Base-by-base conservation (phyloP, 2,329 filamentous ascomycete genomes). In the Aspergillus sp. region DNA sequence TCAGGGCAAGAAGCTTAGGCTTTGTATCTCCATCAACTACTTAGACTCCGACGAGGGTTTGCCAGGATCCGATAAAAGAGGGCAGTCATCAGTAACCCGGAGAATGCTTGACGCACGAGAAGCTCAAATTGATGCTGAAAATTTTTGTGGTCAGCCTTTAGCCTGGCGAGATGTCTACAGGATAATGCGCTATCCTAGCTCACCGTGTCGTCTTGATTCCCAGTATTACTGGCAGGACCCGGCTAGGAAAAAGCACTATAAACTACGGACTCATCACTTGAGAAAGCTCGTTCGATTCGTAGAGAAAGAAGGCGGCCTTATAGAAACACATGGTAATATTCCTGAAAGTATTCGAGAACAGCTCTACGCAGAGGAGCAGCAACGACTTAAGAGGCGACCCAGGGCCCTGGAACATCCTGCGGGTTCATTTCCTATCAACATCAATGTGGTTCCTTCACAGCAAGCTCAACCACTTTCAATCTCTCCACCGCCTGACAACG, bases 11-110 rank as follows among this genome's bases (percentile, higher is more conserved):
- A 61, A 61, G 53, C 53, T 65, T 10, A 54, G 52, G 14, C 53
- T 65, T 42, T 42, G 47, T 42, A 62, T 65, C 36, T 58, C 55
- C 2, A 61, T 66, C 31, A 65, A 63, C 43, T 67, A 69, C 42
- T 48, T 65, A 53, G 64, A 66, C n/a, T 7, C 29, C 7, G 29
- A 32, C 7, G 29, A 32, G 7, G 13, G 29, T 32, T 32, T 32
- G 7, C 32, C 32, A 11, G 3, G 32, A 34, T 4, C 11, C 4
- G 32, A 34, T 11, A 34, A 34, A 9, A 34, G 32, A 34, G 32
- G 32, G 21, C n/a, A n/a, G n/a, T 23, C 6, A 23, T 23, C 11
- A 63, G 17, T 45, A 59, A 36, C 32, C 3, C 3, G 9, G 11
- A 4, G 10, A 16, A 36, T 36, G 32, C 32, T 36, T 4, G 32